phyloP scores from a whole-genome alignment of 768 basidiomycete species.

The Termitomyces sp. region DNA sequence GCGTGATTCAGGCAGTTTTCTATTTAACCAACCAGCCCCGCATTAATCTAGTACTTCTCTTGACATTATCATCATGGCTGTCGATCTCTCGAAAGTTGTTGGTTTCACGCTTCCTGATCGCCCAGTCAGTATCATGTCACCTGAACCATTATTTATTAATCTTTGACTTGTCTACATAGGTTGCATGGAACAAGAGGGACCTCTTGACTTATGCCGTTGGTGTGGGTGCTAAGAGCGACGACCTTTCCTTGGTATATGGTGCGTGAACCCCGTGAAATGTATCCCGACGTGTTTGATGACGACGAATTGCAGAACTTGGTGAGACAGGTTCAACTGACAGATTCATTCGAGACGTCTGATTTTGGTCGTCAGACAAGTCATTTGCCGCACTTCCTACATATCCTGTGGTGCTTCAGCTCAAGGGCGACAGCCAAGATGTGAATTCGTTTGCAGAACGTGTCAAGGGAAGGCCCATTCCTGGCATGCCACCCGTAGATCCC shows the following conservation, averaged over 20 bases:
- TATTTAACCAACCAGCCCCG: not conserved
- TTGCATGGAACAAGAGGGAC: slow-evolving; percentile 83
- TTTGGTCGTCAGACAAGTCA: slow-evolving; percentile 38
- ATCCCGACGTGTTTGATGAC: not conserved
- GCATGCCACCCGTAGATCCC: slow-evolving; percentile 68
- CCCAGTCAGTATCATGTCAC: slow-evolving; percentile 23
- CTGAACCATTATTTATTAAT: not conserved
- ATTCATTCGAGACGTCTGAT: not conserved
- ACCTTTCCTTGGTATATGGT: slow-evolving; percentile 74
- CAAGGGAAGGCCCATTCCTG: slow-evolving; percentile 46
- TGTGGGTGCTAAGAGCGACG: slow-evolving; percentile 77
- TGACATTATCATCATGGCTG: slow-evolving; percentile 34
- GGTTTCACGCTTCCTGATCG: slow-evolving; percentile 40
- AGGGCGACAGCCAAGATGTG: slow-evolving; percentile 66
- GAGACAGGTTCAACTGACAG: slow-evolving; percentile 12
- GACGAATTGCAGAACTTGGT: slow-evolving; percentile 48
- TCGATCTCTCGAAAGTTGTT: slow-evolving; percentile 64
- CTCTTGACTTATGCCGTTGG: slow-evolving; percentile 75
- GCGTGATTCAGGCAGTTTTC: not conserved
- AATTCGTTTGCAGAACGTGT: slow-evolving; percentile 60
- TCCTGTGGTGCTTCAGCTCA: slow-evolving; percentile 75
- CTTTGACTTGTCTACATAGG: slow-evolving; percentile 35
- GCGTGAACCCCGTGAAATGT: slow-evolving; percentile 7
- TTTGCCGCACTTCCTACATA: slow-evolving; percentile 84
- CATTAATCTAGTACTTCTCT: not conserved